These are phyloP conservation scores for Aureobasidium zeae DNA, from an alignment of 2,329 filamentous ascomycete genomes.

Conservation along the genomic window DNA sequence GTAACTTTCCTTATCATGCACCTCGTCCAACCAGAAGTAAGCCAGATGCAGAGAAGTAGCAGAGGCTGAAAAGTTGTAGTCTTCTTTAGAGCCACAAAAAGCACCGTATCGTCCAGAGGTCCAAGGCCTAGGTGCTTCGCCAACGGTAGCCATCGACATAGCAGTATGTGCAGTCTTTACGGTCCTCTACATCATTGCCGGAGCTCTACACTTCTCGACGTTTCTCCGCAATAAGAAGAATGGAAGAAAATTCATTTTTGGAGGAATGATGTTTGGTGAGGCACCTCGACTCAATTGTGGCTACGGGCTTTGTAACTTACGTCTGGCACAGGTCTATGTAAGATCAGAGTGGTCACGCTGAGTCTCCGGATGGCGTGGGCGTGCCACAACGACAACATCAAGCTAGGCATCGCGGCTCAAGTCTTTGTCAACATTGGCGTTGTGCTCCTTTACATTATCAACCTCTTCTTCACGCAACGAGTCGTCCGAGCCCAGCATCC, in stretches of 20 bases:
- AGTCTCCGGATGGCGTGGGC: constrained; percentile 51
- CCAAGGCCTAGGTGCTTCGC: constrained; percentile 49
- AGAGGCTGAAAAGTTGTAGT: no score
- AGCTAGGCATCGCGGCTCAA: constrained; percentile 48
- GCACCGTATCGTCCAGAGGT: constrained; percentile 19
- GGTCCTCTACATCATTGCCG: constrained; percentile 46
- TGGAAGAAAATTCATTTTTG: constrained; percentile 52
- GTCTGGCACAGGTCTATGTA: constrained; percentile 40
- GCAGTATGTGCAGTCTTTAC: constrained; percentile 58
- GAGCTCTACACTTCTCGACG: constrained; percentile 49
- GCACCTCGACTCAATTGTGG: no score
- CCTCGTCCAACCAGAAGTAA: no score
- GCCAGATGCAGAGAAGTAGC: no score
- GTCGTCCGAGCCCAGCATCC: constrained; percentile 67
- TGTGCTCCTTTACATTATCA: constrained; percentile 65
- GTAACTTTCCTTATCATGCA: no score
- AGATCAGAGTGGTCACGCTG: constrained; percentile 39
- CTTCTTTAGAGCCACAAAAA: no score
- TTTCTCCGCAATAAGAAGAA: constrained; percentile 44
- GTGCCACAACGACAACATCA: constrained; percentile 32
- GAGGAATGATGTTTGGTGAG: constrained; percentile 42
- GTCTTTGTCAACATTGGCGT: constrained; percentile 68
- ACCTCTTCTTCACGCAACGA: constrained; percentile 67
- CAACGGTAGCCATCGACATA: constrained; percentile 50
- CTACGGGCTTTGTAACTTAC: constrained; percentile 47